These are phyloP conservation scores for Parasitella parasitica DNA, from an alignment of 371 early-diverging fungal species.

Conservation along the genomic window DNA sequence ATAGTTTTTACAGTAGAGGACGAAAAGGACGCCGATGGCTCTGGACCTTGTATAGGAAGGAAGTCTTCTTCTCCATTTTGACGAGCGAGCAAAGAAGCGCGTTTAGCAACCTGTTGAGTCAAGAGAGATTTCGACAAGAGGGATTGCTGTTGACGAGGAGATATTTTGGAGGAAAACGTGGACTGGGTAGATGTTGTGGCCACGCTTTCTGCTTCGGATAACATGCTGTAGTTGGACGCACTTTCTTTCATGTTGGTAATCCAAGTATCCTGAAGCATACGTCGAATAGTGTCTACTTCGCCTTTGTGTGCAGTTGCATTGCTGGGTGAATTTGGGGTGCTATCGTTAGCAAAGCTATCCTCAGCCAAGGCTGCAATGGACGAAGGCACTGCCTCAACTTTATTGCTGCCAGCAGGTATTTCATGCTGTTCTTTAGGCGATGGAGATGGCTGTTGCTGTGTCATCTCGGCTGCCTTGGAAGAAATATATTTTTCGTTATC, in stretches of 20 bases:
- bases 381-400: background rate
- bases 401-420: background rate
- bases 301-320: background rate
- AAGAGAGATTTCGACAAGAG: constrained; percentile 17
- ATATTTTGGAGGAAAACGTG: background rate
- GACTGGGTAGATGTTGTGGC: background rate
- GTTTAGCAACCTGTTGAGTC: constrained; percentile 10
- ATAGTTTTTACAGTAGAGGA: constrained; percentile 26
- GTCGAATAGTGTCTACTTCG: constrained; percentile 33
- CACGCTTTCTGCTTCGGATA: constrained; percentile 13
- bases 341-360: background rate
- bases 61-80: background rate
- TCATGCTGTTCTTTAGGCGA: background rate
- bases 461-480: background rate
- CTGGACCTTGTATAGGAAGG: constrained; percentile 10
- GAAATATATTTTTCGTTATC: background rate
- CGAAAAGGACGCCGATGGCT: constrained; percentile 25
- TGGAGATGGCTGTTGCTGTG: background rate
- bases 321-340: background rate
- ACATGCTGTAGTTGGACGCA: constrained; percentile 19
- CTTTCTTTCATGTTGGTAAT: constrained; percentile 21
- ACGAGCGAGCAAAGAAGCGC: constrained; percentile 2
- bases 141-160: constrained; percentile 7
- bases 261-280: constrained; percentile 35
- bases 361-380: background rate